A percentile compares a stretch with the other conserved stretches of the same genome.
These are phyloP conservation scores for Dryas drummondii DNA, from an alignment of 306 rosid genomes.

Conservation along the genomic window DNA sequence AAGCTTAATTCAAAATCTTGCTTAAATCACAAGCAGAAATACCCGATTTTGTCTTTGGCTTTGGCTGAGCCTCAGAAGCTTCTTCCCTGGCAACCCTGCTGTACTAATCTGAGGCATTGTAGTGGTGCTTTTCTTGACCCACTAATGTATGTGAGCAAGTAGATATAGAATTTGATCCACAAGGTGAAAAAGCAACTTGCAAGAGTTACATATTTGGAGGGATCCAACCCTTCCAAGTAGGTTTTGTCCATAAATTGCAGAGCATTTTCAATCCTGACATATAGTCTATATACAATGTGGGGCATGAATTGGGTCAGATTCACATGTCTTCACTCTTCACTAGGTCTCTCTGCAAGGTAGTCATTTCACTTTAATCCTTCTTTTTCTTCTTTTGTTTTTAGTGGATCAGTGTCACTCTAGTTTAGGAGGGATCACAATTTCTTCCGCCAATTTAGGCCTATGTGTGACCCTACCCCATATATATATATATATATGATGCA, in stretches of 20 bases:
- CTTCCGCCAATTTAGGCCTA: too few relatives aligned
- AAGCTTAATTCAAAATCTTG: neutral
- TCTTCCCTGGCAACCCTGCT: neutral
- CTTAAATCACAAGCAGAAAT: neutral
- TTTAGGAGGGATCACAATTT: neutral
- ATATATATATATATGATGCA: too few relatives aligned
- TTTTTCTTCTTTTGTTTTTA: neutral
- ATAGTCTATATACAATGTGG: neutral
- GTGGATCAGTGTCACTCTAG: neutral
- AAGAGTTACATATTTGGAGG: neutral
- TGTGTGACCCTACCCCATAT: too few relatives aligned
- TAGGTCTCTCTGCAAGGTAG: too few relatives aligned
- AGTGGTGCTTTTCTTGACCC: neutral
- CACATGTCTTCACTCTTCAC: neutral
- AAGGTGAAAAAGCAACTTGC: neutral
- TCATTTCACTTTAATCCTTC: neutral
- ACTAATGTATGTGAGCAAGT: neutral
- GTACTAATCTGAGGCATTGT: neutral
- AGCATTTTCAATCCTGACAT: neutral
- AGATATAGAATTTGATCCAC: neutral
- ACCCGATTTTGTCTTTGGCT: too few relatives aligned
- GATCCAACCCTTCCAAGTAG: neutral
- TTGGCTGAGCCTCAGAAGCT: neutral
- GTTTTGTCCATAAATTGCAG: neutral
- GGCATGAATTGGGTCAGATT: neutral